Base-by-base conservation (phyloP, 2,329 filamentous ascomycete species). In the Dactylella cylindrospora region DNA sequence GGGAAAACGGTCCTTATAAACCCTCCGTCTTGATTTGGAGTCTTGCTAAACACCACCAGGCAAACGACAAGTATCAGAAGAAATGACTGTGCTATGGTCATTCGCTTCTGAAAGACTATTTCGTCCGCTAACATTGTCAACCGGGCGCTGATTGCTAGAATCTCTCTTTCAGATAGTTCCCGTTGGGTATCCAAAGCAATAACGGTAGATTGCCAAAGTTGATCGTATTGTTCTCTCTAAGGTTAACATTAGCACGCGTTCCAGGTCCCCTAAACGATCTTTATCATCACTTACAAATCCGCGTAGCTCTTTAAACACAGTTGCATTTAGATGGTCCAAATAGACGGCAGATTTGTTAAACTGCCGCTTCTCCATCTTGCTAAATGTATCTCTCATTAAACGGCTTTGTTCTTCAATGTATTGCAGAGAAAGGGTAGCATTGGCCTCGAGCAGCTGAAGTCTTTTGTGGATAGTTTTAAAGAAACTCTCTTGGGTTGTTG, bases 321-420 rank as follows among this genome's bases (percentile, higher is more conserved):
- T 96, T 39, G 78, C 79, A 72, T 98, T 98, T n/a, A 98, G 78
- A 29, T 83, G 82, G 61, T 89, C 83, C 10, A 97, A 78, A 70
- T 96, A 96, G 1, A 79, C 78, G 17, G 86, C 84, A 1, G 91
- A 88, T 70, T 91, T 93, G n/a, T 81, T 77, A 12, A 94, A 76
- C 71, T 97, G 93, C 49, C 86, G 84, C 68, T 90, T 90, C 73
- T 97, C 91, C 23, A 94, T 85, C 69, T 87, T 86, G 50, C 83
- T 82, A 65, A 96, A 88, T 0, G 89, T 88, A 66, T 96, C 89
- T 39, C 91, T 85, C 31, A 97, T 78, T 65, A 95, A 89, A 41
- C 84, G 85, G 3, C 91, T 96, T 72, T 97, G 93, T 60, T 95
- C 90, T 74, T 97, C 91, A 60, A 98, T 95, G 70, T 98, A 98